Evolutionary conservation across 805 yeast genomes (phyloP), one percentile per base, ranked within the genome.

Genomic region (Lachancea meyersii): DNA sequence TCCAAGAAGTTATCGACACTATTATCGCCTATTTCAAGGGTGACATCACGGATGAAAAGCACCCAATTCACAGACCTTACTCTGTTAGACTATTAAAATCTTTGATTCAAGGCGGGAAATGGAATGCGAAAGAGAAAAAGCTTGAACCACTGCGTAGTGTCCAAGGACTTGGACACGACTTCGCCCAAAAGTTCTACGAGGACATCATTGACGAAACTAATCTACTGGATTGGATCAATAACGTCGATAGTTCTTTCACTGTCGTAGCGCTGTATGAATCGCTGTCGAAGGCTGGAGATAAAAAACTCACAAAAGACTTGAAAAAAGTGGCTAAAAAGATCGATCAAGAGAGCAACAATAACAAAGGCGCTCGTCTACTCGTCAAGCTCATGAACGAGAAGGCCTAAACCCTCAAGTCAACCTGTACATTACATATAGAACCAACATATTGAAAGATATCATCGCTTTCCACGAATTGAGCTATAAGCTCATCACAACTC

Each of bases 51-150:
- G 82, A 75, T 36, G 86, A 79, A 50, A 73, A 66, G 41, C 94
- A 84, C 60, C 73, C 86, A 44, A 70, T 84, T 51, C 78, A 75
- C 52, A 77, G 76, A 57, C 84, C 93, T 40, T 84, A 81, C 60
- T 74, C 85, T 21, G 72, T 86, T 2, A 78, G 96, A 69, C 69
- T 83, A 40, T 65, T 87, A 49, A 82, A 86, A 61, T 69, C 86
- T 0, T 68, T 87, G 54, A 82, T 87, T 50, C 94, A 85, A 64
- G 91, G 89, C 48, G 89, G 89, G 54, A 86, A 80, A 58, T 86
- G 87, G 83, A 80, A 81, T 56, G 75, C 72, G 56, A 77, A 79
- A 64, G 77, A 71, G 52, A 78, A 72, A 63, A 72, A 64, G 55
- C 66, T 72, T 37, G 72, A 55, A 44, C 70, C 70, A 44, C 51